phyloP scores from a whole-genome alignment of 768 basidiomycete species.

The Melanogaster broomeanus region DNA sequence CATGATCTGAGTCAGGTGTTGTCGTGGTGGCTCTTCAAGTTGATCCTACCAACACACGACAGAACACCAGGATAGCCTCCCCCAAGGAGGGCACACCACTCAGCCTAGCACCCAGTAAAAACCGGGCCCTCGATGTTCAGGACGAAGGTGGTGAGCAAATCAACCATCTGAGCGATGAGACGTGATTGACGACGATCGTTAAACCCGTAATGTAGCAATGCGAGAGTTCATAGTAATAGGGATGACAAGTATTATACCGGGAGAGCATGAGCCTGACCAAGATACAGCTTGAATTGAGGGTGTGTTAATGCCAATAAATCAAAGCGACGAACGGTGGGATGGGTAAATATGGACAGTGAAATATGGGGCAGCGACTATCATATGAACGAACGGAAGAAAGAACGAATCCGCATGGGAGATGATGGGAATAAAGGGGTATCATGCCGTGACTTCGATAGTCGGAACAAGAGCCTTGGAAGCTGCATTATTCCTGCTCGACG shows the following conservation, averaged over 20 bases:
- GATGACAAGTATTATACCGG: too few relatives aligned
- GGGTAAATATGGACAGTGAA: neutral
- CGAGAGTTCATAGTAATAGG: neutral
- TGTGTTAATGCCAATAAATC: too few relatives aligned
- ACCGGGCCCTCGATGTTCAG: too few relatives aligned
- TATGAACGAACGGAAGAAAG: neutral
- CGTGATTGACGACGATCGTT: neutral
- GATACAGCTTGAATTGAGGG: too few relatives aligned
- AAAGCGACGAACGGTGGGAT: neutral
- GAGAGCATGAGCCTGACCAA: neutral
- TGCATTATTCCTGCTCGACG: constrained; percentile 20
- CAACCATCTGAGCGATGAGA: too few relatives aligned
- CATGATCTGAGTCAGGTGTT: too few relatives aligned
- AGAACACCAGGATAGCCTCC: too few relatives aligned
- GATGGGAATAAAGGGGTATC: neutral
- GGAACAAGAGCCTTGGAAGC: constrained; percentile 18
- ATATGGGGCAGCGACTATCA: neutral
- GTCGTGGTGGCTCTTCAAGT: too few relatives aligned
- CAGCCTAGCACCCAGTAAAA: too few relatives aligned
- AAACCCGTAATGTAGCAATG: neutral
- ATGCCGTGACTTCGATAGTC: constrained; percentile 32
- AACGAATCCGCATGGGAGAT: neutral
- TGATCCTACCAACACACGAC: too few relatives aligned
- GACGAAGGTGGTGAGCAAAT: too few relatives aligned
- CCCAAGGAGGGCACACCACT: too few relatives aligned